Conservation (phyloP, 345 rosid genomes). For the Populus euphratica region DNA sequence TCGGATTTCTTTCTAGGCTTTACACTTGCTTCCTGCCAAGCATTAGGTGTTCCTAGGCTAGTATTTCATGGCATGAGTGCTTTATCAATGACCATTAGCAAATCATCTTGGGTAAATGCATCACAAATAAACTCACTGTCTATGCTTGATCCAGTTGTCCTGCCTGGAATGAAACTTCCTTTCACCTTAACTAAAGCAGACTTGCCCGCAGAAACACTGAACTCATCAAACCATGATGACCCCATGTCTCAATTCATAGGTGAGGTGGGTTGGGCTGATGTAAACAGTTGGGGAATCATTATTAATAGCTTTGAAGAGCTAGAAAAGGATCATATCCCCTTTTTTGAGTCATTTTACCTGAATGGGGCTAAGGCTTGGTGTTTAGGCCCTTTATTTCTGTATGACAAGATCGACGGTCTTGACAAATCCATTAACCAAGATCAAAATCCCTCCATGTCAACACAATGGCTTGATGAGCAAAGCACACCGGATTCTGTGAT, state of each 20-base stretch:
- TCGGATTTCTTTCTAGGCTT: constrained; percentile 29
- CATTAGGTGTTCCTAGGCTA: constrained; percentile 15
- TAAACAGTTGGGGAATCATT: constrained; percentile 21
- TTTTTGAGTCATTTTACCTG: constrained; percentile 20
- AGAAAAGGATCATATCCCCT: constrained; percentile 6
- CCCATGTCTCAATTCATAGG: neutral
- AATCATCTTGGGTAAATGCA: neutral
- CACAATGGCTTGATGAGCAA: constrained; percentile 12
- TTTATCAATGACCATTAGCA: constrained; percentile 18
- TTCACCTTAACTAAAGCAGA: constrained; percentile 15
- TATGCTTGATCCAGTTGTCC: neutral
- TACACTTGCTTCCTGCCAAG: constrained; percentile 14
- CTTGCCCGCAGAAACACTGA: neutral
- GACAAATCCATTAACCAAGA: neutral
- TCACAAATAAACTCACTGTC: neutral
- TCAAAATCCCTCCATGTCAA: neutral
- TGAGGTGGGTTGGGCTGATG: constrained; percentile 17
- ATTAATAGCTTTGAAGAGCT: constrained; percentile 27
- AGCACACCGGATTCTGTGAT: constrained; percentile 5
- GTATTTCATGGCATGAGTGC: constrained; percentile 24
- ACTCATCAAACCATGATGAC: neutral
- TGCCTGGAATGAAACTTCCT: constrained; percentile 12
- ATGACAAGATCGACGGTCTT: neutral
- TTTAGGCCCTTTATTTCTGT: constrained; percentile 19
- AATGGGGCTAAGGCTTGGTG: constrained; percentile 26